Evolutionary conservation across 148 eudicot genomes (phyloP).

Genomic region (Tetragonia tetragonoides): DNA sequence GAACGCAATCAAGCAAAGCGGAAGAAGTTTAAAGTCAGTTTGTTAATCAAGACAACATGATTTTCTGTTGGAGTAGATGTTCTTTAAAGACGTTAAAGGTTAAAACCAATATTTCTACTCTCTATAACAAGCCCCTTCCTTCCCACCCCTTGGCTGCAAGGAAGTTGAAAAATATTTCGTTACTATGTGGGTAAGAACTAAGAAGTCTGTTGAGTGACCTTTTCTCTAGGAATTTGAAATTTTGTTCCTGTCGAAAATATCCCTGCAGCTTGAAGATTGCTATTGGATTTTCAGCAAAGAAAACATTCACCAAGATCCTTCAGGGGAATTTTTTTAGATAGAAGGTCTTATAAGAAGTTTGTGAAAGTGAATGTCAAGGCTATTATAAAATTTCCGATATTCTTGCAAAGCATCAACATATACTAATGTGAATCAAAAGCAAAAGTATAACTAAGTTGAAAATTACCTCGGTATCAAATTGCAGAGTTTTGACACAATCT

Average conservation of each 20-base stretch:
- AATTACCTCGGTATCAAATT: conserved; percentile 83
- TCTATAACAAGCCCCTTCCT: too few species aligned
- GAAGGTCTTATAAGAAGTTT: background rate
- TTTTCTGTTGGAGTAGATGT: too few species aligned
- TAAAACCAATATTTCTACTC: too few species aligned
- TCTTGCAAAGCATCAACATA: background rate
- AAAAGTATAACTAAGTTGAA: background rate
- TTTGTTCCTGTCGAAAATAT: background rate
- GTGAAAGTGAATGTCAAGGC: background rate
- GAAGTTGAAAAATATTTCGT: background rate
- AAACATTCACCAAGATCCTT: background rate
- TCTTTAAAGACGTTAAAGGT: too few species aligned
- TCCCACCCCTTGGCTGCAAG: too few species aligned
- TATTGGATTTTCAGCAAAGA: background rate
- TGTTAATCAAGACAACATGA: too few species aligned
- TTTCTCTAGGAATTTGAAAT: background rate
- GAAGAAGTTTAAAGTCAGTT: too few species aligned
- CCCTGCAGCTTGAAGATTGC: background rate
- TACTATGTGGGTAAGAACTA: background rate
- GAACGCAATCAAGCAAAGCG: too few species aligned
- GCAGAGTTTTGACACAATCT: conserved; percentile 85
- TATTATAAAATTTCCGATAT: background rate
- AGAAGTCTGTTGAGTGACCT: background rate
- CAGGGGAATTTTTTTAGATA: background rate
- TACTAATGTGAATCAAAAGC: background rate